These are phyloP conservation scores for Lachnellula willkommii DNA, from an alignment of 2,329 filamentous ascomycete species.

Conservation along the genomic window DNA sequence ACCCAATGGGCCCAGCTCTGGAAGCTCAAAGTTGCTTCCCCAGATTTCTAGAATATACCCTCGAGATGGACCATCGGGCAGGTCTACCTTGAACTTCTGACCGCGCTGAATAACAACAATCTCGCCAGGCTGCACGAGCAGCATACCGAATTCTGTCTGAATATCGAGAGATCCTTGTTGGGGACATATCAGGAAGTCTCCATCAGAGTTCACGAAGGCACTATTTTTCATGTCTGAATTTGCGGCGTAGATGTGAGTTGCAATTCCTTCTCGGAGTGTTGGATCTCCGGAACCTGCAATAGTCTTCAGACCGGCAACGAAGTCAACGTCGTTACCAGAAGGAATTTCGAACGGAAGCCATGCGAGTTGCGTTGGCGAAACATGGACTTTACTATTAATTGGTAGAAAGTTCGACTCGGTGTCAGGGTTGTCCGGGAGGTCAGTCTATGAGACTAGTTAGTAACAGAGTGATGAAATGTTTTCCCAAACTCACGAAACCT, in stretches of 20 bases:
- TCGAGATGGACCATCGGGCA: slow-evolving; percentile 53
- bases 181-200: slow-evolving; percentile 59
- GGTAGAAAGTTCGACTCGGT: slow-evolving; percentile 42
- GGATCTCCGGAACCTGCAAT: slow-evolving; percentile 46
- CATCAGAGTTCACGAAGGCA: slow-evolving; percentile 54
- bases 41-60: slow-evolving; percentile 61
- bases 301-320: slow-evolving; percentile 44
- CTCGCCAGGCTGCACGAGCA: slow-evolving; percentile 59
- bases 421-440: slow-evolving; percentile 30
- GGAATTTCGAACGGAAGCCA: slow-evolving; percentile 43
- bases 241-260: slow-evolving; percentile 44
- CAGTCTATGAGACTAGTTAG: slow-evolving; percentile 26
- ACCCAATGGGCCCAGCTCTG: slow-evolving; percentile 60
- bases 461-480: slow-evolving; percentile 8
- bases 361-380: slow-evolving; percentile 41
- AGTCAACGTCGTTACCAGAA: slow-evolving; percentile 31
- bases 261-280: slow-evolving; percentile 44
- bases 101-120: slow-evolving; percentile 60
- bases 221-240: slow-evolving; percentile 42
- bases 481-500: slow-evolving; percentile 11
- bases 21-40: slow-evolving; percentile 56
- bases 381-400: slow-evolving; percentile 41
- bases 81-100: slow-evolving; percentile 54
- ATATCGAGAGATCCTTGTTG: slow-evolving; percentile 55
- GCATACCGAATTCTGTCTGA: slow-evolving; percentile 48